Evolutionary conservation across 768 basidiomycete genomes (phyloP).

Genomic region (Naganishia antarctica): DNA sequence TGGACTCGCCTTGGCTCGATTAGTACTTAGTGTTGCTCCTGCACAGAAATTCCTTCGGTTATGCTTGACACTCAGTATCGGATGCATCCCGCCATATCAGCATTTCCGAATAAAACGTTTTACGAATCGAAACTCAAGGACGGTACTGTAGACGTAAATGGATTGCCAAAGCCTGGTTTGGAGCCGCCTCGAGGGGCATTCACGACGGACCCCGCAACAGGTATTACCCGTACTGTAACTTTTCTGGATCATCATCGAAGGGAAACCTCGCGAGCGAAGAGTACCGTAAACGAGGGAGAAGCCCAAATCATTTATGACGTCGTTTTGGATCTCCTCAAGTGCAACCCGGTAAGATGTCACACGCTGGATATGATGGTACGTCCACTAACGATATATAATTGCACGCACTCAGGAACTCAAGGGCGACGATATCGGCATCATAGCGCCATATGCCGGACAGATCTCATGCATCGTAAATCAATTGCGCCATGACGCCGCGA

Average conservation of each 20-base stretch:
- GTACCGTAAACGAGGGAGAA: constrained; percentile 72
- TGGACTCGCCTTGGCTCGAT: not conserved
- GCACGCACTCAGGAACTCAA: constrained; percentile 54
- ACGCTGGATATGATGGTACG: no score
- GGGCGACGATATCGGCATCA: constrained; percentile 80
- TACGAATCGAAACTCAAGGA: constrained; percentile 67
- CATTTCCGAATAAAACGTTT: constrained; percentile 78
- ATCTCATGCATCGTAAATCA: constrained; percentile 68
- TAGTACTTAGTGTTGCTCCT: not conserved
- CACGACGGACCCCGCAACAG: constrained; percentile 53
- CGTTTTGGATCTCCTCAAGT: constrained; percentile 71
- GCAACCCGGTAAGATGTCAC: constrained; percentile 63
- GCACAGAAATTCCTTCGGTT: constrained; percentile 70
- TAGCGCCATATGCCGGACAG: constrained; percentile 86
- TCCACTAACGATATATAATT: no score
- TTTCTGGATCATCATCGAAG: constrained; percentile 74
- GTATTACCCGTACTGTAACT: constrained; percentile 60
- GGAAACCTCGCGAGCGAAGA: constrained; percentile 66
- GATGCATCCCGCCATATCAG: constrained; percentile 87
- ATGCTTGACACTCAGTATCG: constrained; percentile 94
- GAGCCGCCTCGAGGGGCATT: constrained; percentile 58
- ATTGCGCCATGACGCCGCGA: constrained; percentile 58
- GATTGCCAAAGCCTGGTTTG: constrained; percentile 55
- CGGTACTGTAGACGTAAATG: constrained; percentile 63
- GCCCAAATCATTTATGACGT: constrained; percentile 71